phyloP scores from a whole-genome alignment of 345 rosid species.

The Citrus mangshanensis region DNA sequence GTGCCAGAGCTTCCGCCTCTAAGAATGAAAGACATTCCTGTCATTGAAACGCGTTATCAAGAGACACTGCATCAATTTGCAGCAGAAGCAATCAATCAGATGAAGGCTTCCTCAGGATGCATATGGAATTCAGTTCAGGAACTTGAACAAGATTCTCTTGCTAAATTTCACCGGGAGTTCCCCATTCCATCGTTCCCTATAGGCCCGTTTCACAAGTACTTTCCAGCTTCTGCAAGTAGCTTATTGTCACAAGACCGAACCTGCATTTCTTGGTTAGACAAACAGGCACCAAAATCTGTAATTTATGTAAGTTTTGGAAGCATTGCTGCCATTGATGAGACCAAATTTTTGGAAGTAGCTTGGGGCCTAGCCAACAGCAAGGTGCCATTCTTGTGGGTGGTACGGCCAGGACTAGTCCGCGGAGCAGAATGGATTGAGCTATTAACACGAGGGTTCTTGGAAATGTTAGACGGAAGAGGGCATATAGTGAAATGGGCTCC shows the following conservation, averaged over 20 bases:
- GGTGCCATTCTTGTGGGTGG: constrained; percentile 33
- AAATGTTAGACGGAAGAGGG: constrained; percentile 22
- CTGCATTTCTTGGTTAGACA: constrained; percentile 36
- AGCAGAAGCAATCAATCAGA: constrained; percentile 3
- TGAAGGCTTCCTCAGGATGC: constrained; percentile 28
- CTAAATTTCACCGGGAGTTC: not conserved
- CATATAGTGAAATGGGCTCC: constrained; percentile 44
- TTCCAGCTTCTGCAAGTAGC: constrained; percentile 25
- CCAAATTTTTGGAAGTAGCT: constrained; percentile 22
- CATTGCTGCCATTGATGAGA: constrained; percentile 22
- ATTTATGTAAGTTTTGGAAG: constrained; percentile 50
- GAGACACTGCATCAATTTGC: constrained; percentile 18
- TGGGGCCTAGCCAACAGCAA: constrained; percentile 23
- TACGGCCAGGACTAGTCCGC: constrained; percentile 14
- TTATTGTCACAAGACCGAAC: constrained; percentile 23
- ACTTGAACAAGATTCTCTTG: constrained; percentile 23
- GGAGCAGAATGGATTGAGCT: constrained; percentile 5
- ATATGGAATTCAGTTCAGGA: constrained; percentile 35
- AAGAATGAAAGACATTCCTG: constrained; percentile 41
- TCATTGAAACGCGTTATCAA: constrained; percentile 2
- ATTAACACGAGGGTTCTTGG: constrained; percentile 31
- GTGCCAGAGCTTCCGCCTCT: constrained; percentile 31
- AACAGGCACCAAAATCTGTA: constrained; percentile 32
- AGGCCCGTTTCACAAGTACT: constrained; percentile 45
- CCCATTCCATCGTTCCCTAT: constrained; percentile 30